Evolutionary conservation across 805 yeast species (phyloP).

Genomic region (Trichomonascus vanleenenianus): DNA sequence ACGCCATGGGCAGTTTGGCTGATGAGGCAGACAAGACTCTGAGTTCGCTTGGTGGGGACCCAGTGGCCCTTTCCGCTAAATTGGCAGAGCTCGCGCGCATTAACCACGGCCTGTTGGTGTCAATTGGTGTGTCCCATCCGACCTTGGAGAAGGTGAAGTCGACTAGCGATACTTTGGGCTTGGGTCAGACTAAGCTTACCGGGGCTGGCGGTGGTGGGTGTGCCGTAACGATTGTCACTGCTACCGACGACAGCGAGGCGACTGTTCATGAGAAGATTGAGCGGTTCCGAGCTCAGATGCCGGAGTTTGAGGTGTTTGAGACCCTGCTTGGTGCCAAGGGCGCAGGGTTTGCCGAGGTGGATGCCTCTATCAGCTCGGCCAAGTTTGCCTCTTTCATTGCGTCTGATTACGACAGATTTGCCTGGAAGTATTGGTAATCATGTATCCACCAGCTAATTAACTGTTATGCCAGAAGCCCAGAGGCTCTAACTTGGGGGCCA

Average conservation of each 20-base stretch:
- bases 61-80: constrained; percentile 18
- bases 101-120: constrained; percentile 79
- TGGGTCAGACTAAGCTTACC: constrained; percentile 89
- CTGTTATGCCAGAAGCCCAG: too few species aligned
- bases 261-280: constrained; percentile 24
- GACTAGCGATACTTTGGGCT: constrained; percentile 49
- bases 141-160: constrained; percentile 68
- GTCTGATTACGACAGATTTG: too few species aligned
- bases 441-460: too few species aligned
- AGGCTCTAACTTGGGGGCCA: too few species aligned
- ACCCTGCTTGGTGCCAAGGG: constrained; percentile 89
- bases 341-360: constrained; percentile 41
- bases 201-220: constrained; percentile 99
- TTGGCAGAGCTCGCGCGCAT: constrained; percentile 61
- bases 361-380: too few species aligned
- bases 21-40: constrained; percentile 62
- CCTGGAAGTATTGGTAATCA: too few species aligned
- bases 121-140: constrained; percentile 91
- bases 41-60: constrained; percentile 31
- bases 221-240: constrained; percentile 72
- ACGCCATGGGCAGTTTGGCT: constrained; percentile 69
- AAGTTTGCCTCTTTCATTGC: too few species aligned
- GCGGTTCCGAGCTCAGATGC: constrained; percentile 28
- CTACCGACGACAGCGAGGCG: constrained; percentile 29
- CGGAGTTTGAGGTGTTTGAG: constrained; percentile 61